These are phyloP conservation scores for Diversispora eburnea DNA, from an alignment of 192 early-diverging fungal genomes.

Conservation along the genomic window DNA sequence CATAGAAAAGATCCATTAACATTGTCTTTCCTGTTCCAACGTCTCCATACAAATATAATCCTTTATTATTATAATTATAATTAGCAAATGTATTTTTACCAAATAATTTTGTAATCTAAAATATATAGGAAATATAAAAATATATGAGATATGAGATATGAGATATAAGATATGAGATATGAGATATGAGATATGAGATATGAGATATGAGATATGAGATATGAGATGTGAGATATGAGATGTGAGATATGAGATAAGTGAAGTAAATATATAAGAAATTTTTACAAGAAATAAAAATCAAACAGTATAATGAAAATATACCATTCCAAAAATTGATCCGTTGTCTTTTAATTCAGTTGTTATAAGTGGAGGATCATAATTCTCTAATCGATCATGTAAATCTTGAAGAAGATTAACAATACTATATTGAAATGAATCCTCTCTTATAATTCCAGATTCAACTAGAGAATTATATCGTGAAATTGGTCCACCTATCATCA, in stretches of 20 bases:
- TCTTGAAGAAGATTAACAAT: slow-evolving; percentile 65
- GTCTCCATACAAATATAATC: slow-evolving; percentile 65
- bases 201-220: no score
- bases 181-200: no score
- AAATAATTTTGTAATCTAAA: slow-evolving; percentile 32
- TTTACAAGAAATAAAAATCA: not conserved
- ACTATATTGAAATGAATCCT: slow-evolving; percentile 64
- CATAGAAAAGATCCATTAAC: slow-evolving; percentile 94
- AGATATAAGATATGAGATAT: no score
- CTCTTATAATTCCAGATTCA: slow-evolving; percentile 47
- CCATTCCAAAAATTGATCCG: slow-evolving; percentile 37
- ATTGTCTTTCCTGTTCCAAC: slow-evolving; percentile 94
- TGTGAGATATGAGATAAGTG: not conserved
- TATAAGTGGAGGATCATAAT: slow-evolving; percentile 50
- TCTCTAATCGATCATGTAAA: slow-evolving; percentile 57
- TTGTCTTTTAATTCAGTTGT: not conserved
- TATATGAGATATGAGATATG: not conserved
- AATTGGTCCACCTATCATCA: slow-evolving; percentile 38
- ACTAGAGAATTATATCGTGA: slow-evolving; percentile 48
- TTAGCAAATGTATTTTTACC: slow-evolving; percentile 22
- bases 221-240: no score
- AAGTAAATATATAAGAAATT: no score
- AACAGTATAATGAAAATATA: not conserved
- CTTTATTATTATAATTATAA: slow-evolving; percentile 42
- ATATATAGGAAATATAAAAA: not conserved